Evolutionary conservation across 1,139 yeast species (phyloP), one percentile per base, ranked within the genome.

Genomic region (Yamadazyma diddensiae): DNA sequence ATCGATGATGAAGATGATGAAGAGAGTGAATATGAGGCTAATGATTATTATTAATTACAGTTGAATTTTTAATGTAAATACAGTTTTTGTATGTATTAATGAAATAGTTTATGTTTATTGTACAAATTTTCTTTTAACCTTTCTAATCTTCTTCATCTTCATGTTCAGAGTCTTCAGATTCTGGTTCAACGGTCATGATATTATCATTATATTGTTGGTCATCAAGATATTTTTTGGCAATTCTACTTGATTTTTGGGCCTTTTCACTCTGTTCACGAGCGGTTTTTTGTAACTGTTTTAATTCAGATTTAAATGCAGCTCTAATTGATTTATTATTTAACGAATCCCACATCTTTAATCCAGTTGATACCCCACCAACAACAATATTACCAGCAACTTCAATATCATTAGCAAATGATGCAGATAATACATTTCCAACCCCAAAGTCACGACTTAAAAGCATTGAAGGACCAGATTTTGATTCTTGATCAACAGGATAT

Each of bases 311-410:
- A 59, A 90, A 82, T 4, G 82, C 65, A 32, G 69, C 69, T 50
- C 96, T 77, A 13, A 90, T 90, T 9, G 94, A 72, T 40, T 76
- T 68, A 61, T 92, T 92, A 36, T 87, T 76, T 57, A 90, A 82
- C 6, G 83, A 74, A 59, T 92, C 97, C 96, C 97, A 94, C 63
- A 92, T 75, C 60, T 88, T 90, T 56, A 92, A 70, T 10, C 82
- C 79, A 21, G 88, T 88, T 35, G 74, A 73, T 28, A 85, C 87
- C 53, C 99, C 99, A 47, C 96, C 98, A 41, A 87, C 76, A 17
- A 81, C 82, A 42, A 92, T 58, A 49, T 82, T 78, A 44, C 96
- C 96, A 4, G 90, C 82, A 29, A 86, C 83, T 57, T 86, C 97
- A 35, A 76, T 64, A 57, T 92, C 98, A 30, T 90, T 83, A 8